phyloP scores from a whole-genome alignment of 495 filamentous ascomycete genomes.

The Penicillium pancosmium region DNA sequence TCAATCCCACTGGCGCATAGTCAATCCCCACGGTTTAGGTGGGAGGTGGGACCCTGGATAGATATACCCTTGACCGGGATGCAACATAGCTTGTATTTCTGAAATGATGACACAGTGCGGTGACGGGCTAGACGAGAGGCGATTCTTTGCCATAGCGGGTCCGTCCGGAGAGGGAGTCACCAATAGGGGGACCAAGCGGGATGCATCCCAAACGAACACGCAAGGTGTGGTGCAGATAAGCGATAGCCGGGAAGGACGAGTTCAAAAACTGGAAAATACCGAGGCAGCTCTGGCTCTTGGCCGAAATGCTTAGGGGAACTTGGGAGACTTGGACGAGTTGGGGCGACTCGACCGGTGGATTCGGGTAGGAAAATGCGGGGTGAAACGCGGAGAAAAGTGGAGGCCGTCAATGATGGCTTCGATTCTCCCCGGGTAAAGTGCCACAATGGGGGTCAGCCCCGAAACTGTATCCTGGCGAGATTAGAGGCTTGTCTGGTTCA shows the following conservation, averaged over 20 bases:
- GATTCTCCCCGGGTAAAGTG: constrained; percentile 8
- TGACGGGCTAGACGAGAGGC: not conserved
- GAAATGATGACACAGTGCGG: not conserved
- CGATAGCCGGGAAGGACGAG: constrained; percentile 27
- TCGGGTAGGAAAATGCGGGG: constrained; percentile 28
- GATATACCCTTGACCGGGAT: not conserved
- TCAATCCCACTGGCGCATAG: not conserved
- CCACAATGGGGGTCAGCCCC: constrained; percentile 25
- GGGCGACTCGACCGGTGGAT: constrained; percentile 6
- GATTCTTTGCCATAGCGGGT: constrained; percentile 7
- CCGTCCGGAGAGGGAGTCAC: constrained; percentile 8
- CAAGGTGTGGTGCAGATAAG: constrained; percentile 13
- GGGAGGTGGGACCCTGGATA: constrained; percentile 1
- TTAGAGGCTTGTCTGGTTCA: not conserved
- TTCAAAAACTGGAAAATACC: constrained; percentile 32
- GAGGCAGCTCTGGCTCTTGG: constrained; percentile 27
- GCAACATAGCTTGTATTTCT: not conserved
- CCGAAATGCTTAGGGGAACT: constrained; percentile 3
- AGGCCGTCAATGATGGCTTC: constrained; percentile 15
- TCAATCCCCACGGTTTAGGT: not conserved
- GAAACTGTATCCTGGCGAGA: constrained; percentile 18
- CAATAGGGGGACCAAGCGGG: constrained; percentile 9
- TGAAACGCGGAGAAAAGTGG: constrained; percentile 27
- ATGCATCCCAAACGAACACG: constrained; percentile 1
- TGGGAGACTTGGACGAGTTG: not conserved